Conservation (phyloP, 2,329 filamentous ascomycete species). For the Nectriaceae sp. region DNA sequence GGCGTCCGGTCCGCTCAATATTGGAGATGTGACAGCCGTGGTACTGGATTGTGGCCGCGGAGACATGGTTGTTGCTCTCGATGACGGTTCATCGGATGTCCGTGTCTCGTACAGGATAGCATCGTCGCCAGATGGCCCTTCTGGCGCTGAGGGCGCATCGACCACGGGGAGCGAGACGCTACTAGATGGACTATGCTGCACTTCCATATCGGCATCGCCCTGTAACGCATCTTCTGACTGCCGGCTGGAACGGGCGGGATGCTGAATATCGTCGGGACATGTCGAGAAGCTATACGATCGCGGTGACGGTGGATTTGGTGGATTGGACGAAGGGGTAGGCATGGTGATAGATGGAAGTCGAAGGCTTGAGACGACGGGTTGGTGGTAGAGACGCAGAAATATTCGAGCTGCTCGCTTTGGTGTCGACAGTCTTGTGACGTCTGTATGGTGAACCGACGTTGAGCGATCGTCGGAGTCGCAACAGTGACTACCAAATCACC, state of each 20-base stretch:
- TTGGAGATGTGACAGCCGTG: conserved; percentile 37
- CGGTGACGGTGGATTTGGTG: conserved; percentile 39
- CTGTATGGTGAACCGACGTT: not conserved
- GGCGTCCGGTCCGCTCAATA: conserved; percentile 30
- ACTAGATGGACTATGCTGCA: conserved; percentile 22
- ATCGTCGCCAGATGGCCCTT: conserved; percentile 25
- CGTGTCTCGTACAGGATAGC: conserved; percentile 26
- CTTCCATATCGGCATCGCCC: conserved; percentile 20
- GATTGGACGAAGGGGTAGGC: conserved; percentile 49
- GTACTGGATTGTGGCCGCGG: conserved; percentile 40
- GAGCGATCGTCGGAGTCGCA: not conserved
- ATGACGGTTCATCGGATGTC: conserved; percentile 31
- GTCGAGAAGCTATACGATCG: conserved; percentile 42
- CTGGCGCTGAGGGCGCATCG: conserved; percentile 20
- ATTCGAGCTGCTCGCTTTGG: too few relatives aligned
- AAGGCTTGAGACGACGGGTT: not conserved
- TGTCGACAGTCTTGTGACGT: too few relatives aligned
- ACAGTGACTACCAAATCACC: conserved; percentile 16
- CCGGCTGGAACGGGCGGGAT: conserved; percentile 26
- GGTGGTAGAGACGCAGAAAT: not conserved
- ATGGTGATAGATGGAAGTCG: conserved; percentile 32
- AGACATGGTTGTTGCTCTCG: conserved; percentile 46
- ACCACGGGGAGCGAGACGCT: conserved; percentile 21
- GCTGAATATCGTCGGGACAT: conserved; percentile 45
- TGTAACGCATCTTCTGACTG: conserved; percentile 25